Evolutionary conservation across 768 basidiomycete species (phyloP), one percentile per base, ranked within the genome.

Genomic region (Hortiboletus campestris): DNA sequence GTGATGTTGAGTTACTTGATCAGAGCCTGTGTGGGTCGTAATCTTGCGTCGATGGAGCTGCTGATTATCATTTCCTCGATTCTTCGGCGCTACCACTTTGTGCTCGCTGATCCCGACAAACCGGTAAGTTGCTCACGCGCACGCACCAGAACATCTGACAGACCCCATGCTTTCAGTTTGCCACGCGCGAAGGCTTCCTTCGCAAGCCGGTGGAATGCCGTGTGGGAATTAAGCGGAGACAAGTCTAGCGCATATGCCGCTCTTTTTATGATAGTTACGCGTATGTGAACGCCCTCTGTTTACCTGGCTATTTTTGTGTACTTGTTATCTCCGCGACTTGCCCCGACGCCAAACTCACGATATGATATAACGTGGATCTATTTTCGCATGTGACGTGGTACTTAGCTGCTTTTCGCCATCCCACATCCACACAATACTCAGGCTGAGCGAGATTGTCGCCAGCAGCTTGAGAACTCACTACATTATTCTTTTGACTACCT

Each of bases 141-240:
- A 28, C 40, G 28, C 7, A 14, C 32, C 34, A 34, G 39, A 17
- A 49, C 60, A 49, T 63, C 51, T 34, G 56, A 47, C 35, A 40
- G 8, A 56, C 29, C 34, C 38, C 49, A 41, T 48, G 12, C 63
- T 42, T 32, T 48, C 17, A 91, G 86, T 73, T 94, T 51, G 77
- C 82, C 36, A 91, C 86, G 1, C 76, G 83, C 16, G 93, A 96
- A 74, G 94, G 94, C 3, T 95, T 96, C 75, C 74, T 95, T 58
- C 78, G 93, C 61, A 95, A 94, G 75, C 92, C 92, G 0, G 70
- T 89, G 31, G 75, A 72, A 19, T 93, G 91, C 65, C 74, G 68
- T 50, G 85, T 94, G 42, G 89, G 91, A 22, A 80, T 94, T 64
- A 84, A 78, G 69, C 80, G 85, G 44, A 78, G 90, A 53, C 79